Conservation (phyloP, 2,329 filamentous ascomycete genomes). For the Scorias spongiosa region DNA sequence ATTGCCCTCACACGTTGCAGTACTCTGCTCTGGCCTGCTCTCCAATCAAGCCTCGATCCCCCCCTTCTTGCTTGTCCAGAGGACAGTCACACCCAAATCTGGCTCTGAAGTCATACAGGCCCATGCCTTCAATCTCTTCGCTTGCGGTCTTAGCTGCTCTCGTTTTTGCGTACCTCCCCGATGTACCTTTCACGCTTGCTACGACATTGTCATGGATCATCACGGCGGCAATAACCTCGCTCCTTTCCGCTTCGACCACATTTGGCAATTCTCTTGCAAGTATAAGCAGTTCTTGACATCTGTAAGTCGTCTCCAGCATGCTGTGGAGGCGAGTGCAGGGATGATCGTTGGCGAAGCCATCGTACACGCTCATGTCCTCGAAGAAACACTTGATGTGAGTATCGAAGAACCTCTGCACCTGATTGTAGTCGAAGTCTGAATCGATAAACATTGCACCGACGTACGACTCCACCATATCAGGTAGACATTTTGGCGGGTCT, state of each 20-base stretch:
- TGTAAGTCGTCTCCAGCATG: conserved; percentile 47
- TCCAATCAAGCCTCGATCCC: no score
- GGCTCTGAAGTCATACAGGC: conserved; percentile 42
- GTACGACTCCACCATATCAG: conserved; percentile 80
- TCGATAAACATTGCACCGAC: conserved; percentile 88
- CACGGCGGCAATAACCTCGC: conserved; percentile 36
- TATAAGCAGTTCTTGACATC: conserved; percentile 47
- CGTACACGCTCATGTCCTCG: conserved; percentile 71
- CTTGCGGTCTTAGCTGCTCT: conserved; percentile 47
- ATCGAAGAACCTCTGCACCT: conserved; percentile 67
- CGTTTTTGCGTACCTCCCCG: conserved; percentile 56
- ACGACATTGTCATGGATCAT: conserved; percentile 59
- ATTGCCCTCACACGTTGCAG: no score
- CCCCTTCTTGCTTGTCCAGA: not conserved
- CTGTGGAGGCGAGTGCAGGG: conserved; percentile 56
- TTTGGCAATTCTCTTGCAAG: conserved; percentile 36
- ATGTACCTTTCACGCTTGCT: conserved; percentile 46
- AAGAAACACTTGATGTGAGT: conserved; percentile 63
- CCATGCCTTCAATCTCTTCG: conserved; percentile 33
- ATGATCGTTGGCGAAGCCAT: conserved; percentile 73
- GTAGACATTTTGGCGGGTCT: conserved; percentile 59
- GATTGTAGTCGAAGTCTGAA: conserved; percentile 58
- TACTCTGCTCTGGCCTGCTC: no score
- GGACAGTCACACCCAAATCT: conserved; percentile 50
- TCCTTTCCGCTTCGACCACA: conserved; percentile 28